Evolutionary conservation across 345 rosid genomes (phyloP), one percentile per base, ranked within the genome.

Genomic region (Moringa oleifera): DNA sequence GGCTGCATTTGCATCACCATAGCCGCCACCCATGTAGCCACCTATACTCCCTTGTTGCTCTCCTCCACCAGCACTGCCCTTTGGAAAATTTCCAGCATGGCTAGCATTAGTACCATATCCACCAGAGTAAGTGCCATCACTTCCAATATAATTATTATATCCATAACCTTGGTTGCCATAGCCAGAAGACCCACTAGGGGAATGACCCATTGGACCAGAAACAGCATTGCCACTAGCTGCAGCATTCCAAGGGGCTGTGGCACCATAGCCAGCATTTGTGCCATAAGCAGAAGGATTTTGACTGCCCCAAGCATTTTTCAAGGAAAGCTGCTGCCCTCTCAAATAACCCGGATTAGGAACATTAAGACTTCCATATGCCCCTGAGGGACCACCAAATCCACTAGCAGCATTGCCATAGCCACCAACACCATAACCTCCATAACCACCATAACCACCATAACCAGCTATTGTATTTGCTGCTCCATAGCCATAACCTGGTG

Each of bases 221-320:
- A 79, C 83, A 65, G 66, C 63, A 31, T 79, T 76, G n/a, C 71
- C 79, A 64, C 80, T 67, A 68, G 73, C 70, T 49, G 86, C 62
- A 50, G 78, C 79, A 47, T 76, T 89, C 80, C 89, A 85, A 65
- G 90, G 70, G 71, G 83, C 73, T 74, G 77, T 71, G 70, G 23
- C 73, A 33, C 89, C 98, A 80, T 87, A 89, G 22, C 95, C 89
- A 80, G 81, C 83, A 54, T 86, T 62, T 41, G 47, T 2, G 60
- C 90, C 94, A 76, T 92, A 92, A 66, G 90, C 90, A 69, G 89
- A 62, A n/a, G 95, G 86, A 55, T 79, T 72, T 68, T 83, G 95
- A 56, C 77, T 57, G 45, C 75, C 82, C 98, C 96, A 92, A 51
- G 96, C 71, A 77, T 77, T 83, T 83, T 93, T 84, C 18, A 54